Evolutionary conservation across 202 grass and related monocot species (phyloP).

Genomic region (Setaria viridis): DNA sequence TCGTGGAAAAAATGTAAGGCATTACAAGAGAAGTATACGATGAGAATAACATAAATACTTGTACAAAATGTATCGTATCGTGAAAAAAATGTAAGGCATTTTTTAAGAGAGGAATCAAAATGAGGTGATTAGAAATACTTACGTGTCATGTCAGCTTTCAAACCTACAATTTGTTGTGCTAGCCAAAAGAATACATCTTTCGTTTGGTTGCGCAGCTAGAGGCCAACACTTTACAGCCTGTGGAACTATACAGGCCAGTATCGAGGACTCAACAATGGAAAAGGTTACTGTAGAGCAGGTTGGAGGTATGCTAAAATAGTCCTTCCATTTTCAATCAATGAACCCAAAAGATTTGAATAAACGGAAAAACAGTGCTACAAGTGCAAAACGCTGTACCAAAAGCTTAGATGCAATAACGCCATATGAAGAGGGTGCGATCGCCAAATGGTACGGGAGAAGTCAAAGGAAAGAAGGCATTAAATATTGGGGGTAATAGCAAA

Average conservation of each 20-base stretch:
- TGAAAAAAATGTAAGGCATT: no score
- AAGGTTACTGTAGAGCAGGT: not conserved
- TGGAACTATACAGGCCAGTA: not conserved
- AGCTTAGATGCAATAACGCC: not conserved
- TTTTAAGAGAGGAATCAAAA: no score
- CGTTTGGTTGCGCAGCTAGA: constrained; percentile 1
- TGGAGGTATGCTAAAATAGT: not conserved
- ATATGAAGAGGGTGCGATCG: not conserved
- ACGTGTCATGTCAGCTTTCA: not conserved
- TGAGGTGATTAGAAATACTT: no score
- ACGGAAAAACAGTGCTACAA: not conserved
- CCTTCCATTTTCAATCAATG: constrained; percentile 1
- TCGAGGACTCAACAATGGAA: not conserved
- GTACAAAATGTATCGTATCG: not conserved
- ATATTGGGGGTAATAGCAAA: constrained; percentile 39
- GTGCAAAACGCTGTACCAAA: not conserved
- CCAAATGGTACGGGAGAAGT: constrained; percentile 25
- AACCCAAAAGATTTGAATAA: not conserved
- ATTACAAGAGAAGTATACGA: not conserved
- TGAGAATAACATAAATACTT: not conserved
- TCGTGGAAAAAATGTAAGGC: not conserved
- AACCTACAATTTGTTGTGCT: not conserved
- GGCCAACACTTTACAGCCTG: not conserved
- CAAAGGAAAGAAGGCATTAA: constrained; percentile 55
- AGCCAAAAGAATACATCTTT: not conserved